Conservation (phyloP, 192 early-diverging fungal species). For the Coemansia reversa region DNA sequence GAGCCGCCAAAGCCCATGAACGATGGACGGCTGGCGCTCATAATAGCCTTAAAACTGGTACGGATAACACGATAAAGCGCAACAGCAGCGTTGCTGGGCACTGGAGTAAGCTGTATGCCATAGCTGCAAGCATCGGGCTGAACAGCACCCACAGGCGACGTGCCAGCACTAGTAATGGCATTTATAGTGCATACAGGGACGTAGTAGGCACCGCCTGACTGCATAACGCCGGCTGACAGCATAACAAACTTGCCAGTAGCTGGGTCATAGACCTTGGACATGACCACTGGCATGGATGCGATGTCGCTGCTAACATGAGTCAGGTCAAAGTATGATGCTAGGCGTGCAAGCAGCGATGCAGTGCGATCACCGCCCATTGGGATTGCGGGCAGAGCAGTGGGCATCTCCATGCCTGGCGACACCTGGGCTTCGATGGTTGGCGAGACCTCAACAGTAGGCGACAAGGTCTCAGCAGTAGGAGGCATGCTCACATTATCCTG, state of each 20-base stretch:
- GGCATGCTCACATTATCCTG: constrained; percentile 6
- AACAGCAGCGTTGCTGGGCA: constrained; percentile 14
- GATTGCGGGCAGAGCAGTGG: not conserved
- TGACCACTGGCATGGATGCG: constrained; percentile 13
- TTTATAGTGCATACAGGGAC: constrained; percentile 33
- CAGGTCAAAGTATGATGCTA: constrained; percentile 21
- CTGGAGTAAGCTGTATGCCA: constrained; percentile 7
- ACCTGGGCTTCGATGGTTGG: not conserved
- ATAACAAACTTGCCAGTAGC: constrained; percentile 25
- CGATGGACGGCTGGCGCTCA: not conserved
- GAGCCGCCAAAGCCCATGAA: not conserved
- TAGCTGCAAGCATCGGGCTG: constrained; percentile 5
- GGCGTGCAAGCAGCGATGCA: constrained; percentile 9
- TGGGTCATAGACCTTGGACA: constrained; percentile 18
- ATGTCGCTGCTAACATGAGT: constrained; percentile 9
- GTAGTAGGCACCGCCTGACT: constrained; percentile 20
- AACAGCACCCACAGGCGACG: not conserved
- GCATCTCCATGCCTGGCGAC: not conserved
- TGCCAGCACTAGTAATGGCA: constrained; percentile 11
- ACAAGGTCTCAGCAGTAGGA: not conserved
- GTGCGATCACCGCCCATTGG: not conserved
- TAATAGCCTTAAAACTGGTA: not conserved
- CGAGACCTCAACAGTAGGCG: not conserved
- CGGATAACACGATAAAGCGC: not conserved
- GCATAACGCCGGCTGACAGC: constrained; percentile 17